Conservation (phyloP, 2,329 filamentous ascomycete genomes). For the Passalora sequoiae region DNA sequence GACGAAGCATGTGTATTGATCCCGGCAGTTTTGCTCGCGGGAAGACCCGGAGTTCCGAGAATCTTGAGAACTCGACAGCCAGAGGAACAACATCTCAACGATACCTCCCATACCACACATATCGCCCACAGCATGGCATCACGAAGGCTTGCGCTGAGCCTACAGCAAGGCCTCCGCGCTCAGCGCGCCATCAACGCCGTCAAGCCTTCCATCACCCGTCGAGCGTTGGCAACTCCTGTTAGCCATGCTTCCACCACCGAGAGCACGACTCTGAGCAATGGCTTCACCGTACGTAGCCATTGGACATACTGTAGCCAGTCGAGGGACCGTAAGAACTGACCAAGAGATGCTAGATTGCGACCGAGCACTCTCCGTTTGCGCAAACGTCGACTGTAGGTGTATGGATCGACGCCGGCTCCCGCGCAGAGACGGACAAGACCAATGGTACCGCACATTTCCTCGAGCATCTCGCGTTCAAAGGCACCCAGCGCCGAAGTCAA, state of each 20-base stretch:
- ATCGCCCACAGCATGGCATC: constrained; percentile 68
- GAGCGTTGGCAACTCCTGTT: constrained; percentile 78
- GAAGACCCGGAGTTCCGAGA: no score
- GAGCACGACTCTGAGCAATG: constrained; percentile 94
- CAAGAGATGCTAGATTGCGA: constrained; percentile 66
- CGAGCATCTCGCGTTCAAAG: constrained; percentile 99
- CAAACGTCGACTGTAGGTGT: constrained; percentile 98
- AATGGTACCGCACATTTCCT: constrained; percentile 99
- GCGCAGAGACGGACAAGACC: constrained; percentile 95
- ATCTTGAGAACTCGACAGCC: no score
- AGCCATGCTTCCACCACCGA: constrained; percentile 72
- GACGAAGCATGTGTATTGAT: no score
- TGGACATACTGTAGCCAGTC: constrained; percentile 7
- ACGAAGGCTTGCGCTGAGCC: constrained; percentile 91
- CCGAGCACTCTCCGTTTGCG: constrained; percentile 95
- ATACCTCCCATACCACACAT: constrained; percentile 36
- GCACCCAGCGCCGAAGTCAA: constrained; percentile 88
- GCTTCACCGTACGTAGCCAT: constrained; percentile 70
- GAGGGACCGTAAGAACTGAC: constrained; percentile 15
- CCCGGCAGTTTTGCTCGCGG: no score
- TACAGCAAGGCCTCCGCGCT: constrained; percentile 83
- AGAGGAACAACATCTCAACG: constrained; percentile 27
- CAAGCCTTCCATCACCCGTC: constrained; percentile 60
- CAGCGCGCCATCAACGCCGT: constrained; percentile 77
- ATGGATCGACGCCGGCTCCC: constrained; percentile 98